Evolutionary conservation across 2,329 filamentous ascomycete species (phyloP).

Genomic region (Cordyceps militaris): DNA sequence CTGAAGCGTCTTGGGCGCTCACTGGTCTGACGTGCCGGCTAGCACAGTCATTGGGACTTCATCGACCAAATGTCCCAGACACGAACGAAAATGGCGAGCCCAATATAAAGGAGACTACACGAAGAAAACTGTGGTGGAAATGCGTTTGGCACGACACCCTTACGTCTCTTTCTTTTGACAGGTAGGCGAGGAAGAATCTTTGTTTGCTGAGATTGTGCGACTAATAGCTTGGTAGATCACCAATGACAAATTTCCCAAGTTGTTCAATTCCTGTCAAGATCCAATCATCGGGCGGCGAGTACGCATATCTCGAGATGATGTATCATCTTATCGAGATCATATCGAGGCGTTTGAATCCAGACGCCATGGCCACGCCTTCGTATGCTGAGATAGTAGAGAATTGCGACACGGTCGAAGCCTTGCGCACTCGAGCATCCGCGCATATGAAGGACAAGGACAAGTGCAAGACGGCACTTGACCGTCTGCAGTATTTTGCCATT

Average conservation of each 20-base stretch:
- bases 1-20: conserved; percentile 60
- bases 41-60: conserved; percentile 58
- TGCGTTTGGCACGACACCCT: conserved; percentile 61
- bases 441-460: conserved; percentile 53
- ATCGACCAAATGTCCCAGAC: conserved; percentile 41
- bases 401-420: conserved; percentile 47
- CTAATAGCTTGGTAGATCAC: conserved; percentile 34
- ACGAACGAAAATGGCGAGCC: conserved; percentile 37
- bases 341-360: conserved; percentile 49
- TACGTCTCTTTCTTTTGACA: conserved; percentile 58
- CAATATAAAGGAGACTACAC: conserved; percentile 46
- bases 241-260: conserved; percentile 54
- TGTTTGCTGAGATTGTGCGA: background rate
- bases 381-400: conserved; percentile 52
- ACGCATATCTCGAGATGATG: conserved; percentile 58
- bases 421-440: conserved; percentile 40
- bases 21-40: conserved; percentile 57
- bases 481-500: conserved; percentile 57
- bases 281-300: conserved; percentile 37
- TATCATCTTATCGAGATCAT: conserved; percentile 57
- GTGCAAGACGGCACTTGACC: conserved; percentile 57
- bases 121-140: conserved; percentile 56
- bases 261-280: conserved; percentile 45
- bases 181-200: conserved; percentile 31
- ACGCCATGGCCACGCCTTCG: conserved; percentile 40